A percentile compares a stretch with the other conserved stretches of the same genome.
Evolutionary conservation across 305 asterid genomes (phyloP).

Genomic region (Fraxinus dipetala): DNA sequence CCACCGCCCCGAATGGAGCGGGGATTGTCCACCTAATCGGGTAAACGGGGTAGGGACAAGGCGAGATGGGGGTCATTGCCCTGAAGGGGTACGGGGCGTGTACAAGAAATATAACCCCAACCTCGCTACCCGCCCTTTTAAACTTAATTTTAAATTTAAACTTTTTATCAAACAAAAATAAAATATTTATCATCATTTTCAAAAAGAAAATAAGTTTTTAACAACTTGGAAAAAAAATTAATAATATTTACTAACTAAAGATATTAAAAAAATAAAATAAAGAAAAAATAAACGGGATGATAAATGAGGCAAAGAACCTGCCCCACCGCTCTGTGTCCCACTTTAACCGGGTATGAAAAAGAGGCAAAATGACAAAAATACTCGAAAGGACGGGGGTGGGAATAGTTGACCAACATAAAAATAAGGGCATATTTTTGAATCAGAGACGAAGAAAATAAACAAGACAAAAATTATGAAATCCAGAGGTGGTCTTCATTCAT

Average conservation of each 20-base stretch:
- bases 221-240: background rate
- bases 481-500: background rate
- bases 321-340: background rate
- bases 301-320: background rate
- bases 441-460: constrained; percentile 8
- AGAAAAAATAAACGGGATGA: background rate
- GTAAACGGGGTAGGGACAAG: background rate
- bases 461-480: constrained; percentile 10
- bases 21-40: background rate
- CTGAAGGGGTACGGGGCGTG: background rate
- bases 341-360: background rate
- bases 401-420: background rate
- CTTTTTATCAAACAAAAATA: background rate
- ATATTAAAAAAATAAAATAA: no score
- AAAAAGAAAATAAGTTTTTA: background rate
- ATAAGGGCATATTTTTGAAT: background rate
- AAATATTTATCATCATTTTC: background rate
- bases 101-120: no score
- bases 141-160: background rate
- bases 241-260: background rate
- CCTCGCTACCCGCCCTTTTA: background rate
- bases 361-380: background rate
- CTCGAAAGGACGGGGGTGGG: background rate
- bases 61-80: background rate
- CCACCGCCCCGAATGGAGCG: background rate